These are phyloP conservation scores for Taxawa tesnikishii DNA, from an alignment of 2,329 filamentous ascomycete species.

Conservation along the genomic window DNA sequence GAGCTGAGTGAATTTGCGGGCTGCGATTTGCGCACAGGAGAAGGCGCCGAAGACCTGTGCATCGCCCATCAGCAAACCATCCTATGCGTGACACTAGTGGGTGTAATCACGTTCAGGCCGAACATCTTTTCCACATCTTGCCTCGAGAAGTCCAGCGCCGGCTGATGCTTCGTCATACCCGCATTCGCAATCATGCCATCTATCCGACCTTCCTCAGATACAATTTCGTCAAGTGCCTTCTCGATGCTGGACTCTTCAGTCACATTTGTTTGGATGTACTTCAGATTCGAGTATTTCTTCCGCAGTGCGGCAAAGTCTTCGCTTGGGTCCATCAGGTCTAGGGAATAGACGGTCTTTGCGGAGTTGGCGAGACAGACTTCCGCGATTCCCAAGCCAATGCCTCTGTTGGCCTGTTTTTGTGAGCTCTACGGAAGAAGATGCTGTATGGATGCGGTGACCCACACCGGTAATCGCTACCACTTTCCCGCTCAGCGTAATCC, in stretches of 20 bases:
- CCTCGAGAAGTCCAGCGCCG: constrained; percentile 17
- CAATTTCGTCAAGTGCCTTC: constrained; percentile 15
- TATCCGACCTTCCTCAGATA: constrained; percentile 13
- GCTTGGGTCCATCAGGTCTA: constrained; percentile 29
- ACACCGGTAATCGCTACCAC: constrained; percentile 25
- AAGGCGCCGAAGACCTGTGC: constrained; percentile 31
- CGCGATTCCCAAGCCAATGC: constrained; percentile 18
- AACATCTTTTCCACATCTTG: constrained; percentile 17
- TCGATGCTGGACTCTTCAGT: constrained; percentile 15
- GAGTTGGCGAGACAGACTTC: constrained; percentile 19
- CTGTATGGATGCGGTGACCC: not conserved
- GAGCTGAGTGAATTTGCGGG: constrained; percentile 8
- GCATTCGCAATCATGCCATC: constrained; percentile 17
- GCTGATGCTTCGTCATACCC: constrained; percentile 20
- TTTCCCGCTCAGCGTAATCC: constrained; percentile 31
- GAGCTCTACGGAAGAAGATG: too few relatives aligned
- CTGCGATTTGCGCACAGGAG: constrained; percentile 25
- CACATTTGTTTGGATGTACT: constrained; percentile 18
- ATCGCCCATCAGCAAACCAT: too few relatives aligned
- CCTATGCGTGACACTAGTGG: too few relatives aligned
- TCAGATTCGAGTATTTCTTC: constrained; percentile 15
- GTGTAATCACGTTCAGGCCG: constrained; percentile 14
- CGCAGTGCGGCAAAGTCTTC: constrained; percentile 15
- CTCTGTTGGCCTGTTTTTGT: constrained; percentile 16
- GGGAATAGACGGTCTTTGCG: constrained; percentile 16